Evolutionary conservation across 75 land plant genomes (phyloP).

Genomic region (Pinus taeda): DNA sequence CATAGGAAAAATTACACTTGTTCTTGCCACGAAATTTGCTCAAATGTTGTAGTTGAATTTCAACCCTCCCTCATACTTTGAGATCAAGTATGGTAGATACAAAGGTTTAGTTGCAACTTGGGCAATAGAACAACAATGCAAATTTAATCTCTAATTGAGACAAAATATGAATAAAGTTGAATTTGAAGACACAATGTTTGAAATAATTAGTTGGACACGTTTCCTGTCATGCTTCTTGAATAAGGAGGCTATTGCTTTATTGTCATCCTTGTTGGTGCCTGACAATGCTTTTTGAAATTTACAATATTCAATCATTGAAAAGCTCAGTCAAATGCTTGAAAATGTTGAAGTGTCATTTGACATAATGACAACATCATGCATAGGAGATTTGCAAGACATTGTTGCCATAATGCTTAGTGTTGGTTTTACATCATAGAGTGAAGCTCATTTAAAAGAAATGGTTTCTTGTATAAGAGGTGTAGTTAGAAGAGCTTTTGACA

Average conservation of each 20-base stretch:
- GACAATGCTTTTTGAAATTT: constrained; percentile 50
- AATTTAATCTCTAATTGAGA: constrained; percentile 55
- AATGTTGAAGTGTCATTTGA: constrained; percentile 61
- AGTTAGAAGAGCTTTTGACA: constrained; percentile 59
- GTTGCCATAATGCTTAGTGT: constrained; percentile 79
- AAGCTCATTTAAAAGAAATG: constrained; percentile 77
- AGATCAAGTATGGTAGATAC: constrained; percentile 90
- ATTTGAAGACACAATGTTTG: constrained; percentile 57
- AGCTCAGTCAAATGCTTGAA: constrained; percentile 50
- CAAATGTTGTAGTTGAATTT: constrained; percentile 38
- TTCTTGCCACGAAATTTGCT: constrained; percentile 73
- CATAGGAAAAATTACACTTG: constrained; percentile 73
- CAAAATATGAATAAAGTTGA: constrained; percentile 83
- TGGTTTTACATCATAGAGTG: constrained; percentile 68
- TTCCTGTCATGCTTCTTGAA: constrained; percentile 86
- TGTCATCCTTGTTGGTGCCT: constrained; percentile 63
- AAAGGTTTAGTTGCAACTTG: constrained; percentile 88
- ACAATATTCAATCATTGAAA: constrained; percentile 63
- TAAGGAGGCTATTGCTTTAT: constrained; percentile 71
- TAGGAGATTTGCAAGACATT: constrained; percentile 59
- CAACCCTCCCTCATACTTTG: constrained; percentile 73
- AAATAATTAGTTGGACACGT: constrained; percentile 74
- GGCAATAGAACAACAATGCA: constrained; percentile 25
- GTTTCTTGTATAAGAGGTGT: constrained; percentile 60
- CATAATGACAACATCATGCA: constrained; percentile 57